A percentile compares a stretch with the other conserved stretches of the same genome.
Conservation (phyloP, 345 rosid species). For the Clarkia xantiana region DNA sequence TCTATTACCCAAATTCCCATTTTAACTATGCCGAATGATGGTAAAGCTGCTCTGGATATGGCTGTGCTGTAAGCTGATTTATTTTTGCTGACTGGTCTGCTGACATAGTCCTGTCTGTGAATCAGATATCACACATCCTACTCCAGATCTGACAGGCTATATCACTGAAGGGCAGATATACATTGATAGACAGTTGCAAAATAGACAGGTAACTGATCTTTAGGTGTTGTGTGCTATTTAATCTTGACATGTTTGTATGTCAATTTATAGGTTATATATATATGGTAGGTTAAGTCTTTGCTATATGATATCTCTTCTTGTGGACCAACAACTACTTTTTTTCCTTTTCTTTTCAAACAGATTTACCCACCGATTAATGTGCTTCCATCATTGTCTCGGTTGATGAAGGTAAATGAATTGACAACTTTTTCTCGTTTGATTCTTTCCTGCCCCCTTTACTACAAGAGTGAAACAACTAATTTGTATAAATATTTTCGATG, state of each 20-base stretch:
- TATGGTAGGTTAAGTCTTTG: too few species aligned
- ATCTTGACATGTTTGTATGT: neutral
- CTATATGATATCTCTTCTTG: too few species aligned
- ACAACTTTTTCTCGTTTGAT: too few species aligned
- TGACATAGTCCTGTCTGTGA: slow-evolving; percentile 7
- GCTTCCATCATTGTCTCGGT: slow-evolving; percentile 92
- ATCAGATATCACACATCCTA: slow-evolving; percentile 95
- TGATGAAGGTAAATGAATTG: slow-evolving; percentile 61
- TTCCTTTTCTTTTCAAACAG: slow-evolving; percentile 22
- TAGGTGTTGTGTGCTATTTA: slow-evolving; percentile 3
- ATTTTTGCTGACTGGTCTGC: neutral
- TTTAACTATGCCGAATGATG: slow-evolving; percentile 98
- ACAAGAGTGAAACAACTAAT: neutral
- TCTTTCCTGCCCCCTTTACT: too few species aligned
- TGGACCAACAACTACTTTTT: too few species aligned
- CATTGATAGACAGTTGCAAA: slow-evolving; percentile 69
- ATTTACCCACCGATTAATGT: slow-evolving; percentile 96
- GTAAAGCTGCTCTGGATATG: slow-evolving; percentile 17
- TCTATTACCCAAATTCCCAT: slow-evolving; percentile 98
- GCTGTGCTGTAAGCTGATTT: too few species aligned
- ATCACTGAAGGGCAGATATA: slow-evolving; percentile 96
- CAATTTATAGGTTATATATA: too few species aligned
- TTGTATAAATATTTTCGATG: too few species aligned
- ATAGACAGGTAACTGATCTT: slow-evolving; percentile 50
- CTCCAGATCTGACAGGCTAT: slow-evolving; percentile 98